Conservation (phyloP, 805 yeast species). For the Saccharomycopsis schoenii region DNA sequence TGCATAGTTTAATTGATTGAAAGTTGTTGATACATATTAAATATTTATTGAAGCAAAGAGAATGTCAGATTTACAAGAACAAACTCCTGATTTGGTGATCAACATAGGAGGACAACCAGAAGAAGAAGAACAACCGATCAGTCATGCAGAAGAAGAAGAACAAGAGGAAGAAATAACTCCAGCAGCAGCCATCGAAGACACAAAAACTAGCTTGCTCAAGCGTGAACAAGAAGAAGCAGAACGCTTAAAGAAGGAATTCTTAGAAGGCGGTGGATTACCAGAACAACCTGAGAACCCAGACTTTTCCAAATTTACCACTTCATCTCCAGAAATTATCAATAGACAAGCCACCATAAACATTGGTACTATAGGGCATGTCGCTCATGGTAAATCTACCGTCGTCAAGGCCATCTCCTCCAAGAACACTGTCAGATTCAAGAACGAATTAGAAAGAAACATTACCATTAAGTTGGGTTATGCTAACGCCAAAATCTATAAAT, state of each 20-base stretch:
- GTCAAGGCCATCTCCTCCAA: slow-evolving; percentile 97
- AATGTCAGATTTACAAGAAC: slow-evolving; percentile 59
- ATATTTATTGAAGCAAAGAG: not conserved
- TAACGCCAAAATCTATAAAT: slow-evolving; percentile 93
- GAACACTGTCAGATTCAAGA: slow-evolving; percentile 97
- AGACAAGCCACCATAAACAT: slow-evolving; percentile 99
- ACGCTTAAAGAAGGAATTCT: slow-evolving; percentile 60
- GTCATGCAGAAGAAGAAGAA: slow-evolving; percentile 36
- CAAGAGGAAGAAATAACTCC: slow-evolving; percentile 26
- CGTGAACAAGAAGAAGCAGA: slow-evolving; percentile 70
- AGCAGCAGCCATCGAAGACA: slow-evolving; percentile 31
- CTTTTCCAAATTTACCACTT: slow-evolving; percentile 69
- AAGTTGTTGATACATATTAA: too few species aligned
- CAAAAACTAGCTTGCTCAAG: slow-evolving; percentile 59
- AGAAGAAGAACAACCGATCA: slow-evolving; percentile 26
- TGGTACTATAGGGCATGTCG: slow-evolving; percentile 95
- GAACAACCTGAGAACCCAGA: slow-evolving; percentile 92
- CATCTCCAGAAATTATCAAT: slow-evolving; percentile 90
- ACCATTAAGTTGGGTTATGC: slow-evolving; percentile 98
- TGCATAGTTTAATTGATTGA: not conserved
- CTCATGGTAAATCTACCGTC: slow-evolving; percentile 90
- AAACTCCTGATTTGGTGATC: slow-evolving; percentile 76
- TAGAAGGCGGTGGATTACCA: slow-evolving; percentile 97
- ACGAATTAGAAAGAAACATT: slow-evolving; percentile 97
- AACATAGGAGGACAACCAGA: slow-evolving; percentile 43